These are phyloP conservation scores for Podaxis carcinomalis DNA, from an alignment of 768 basidiomycete species.

Conservation along the genomic window DNA sequence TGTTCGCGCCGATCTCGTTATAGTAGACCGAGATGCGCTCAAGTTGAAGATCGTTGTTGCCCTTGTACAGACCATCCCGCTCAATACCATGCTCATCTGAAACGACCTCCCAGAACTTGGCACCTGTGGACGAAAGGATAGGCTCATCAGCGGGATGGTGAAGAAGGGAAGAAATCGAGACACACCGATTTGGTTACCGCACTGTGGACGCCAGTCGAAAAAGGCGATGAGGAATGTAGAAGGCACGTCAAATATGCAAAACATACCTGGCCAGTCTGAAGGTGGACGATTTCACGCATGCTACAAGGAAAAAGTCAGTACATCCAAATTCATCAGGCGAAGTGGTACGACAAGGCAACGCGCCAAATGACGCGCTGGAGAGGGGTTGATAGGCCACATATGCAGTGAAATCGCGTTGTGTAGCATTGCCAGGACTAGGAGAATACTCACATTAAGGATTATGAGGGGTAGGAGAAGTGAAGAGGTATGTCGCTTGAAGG, in stretches of 20 bases:
- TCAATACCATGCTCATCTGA: conserved; percentile 98
- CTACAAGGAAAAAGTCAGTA: conserved; percentile 41
- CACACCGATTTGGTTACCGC: conserved; percentile 99
- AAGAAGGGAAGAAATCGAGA: conserved; percentile 19
- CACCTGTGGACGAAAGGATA: conserved; percentile 48
- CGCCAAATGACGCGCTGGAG: conserved; percentile 29
- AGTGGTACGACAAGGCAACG: conserved; percentile 46
- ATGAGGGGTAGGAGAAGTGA: conserved; percentile 24
- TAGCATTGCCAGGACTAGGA: conserved; percentile 15
- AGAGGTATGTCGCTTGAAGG: conserved; percentile 31
- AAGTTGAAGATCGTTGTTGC: conserved; percentile 91
- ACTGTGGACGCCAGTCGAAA: conserved; percentile 36
- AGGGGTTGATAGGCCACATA: conserved; percentile 15
- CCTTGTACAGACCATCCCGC: conserved; percentile 89
- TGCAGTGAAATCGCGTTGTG: conserved; percentile 11
- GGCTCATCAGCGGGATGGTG: conserved; percentile 12
- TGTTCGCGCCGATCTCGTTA: conserved; percentile 92
- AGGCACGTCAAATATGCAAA: conserved; percentile 18
- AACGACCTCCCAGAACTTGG: conserved; percentile 97
- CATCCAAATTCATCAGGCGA: conserved; percentile 20
- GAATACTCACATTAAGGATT: conserved; percentile 39
- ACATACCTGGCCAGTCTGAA: conserved; percentile 96
- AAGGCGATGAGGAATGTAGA: conserved; percentile 2
- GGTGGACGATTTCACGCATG: conserved; percentile 99
- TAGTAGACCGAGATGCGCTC: conserved; percentile 98